phyloP scores from a whole-genome alignment of 2,329 filamentous ascomycete species.

The Dryadomyces quercivorus region DNA sequence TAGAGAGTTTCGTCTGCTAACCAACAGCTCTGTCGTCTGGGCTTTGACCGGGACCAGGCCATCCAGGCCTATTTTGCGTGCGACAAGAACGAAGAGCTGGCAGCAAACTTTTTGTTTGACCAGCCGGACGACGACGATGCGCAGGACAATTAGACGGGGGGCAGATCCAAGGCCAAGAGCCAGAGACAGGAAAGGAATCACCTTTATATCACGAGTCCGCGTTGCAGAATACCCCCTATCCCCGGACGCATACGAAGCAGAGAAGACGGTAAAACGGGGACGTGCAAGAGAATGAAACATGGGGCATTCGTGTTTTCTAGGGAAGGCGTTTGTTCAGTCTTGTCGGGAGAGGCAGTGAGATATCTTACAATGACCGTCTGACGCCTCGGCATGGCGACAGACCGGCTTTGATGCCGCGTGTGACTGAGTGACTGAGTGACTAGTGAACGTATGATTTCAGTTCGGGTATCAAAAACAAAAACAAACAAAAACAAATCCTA shows the following conservation, averaged over 20 bases:
- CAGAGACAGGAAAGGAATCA: too few species aligned
- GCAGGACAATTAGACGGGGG: slow-evolving; percentile 11
- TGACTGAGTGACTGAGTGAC: too few species aligned
- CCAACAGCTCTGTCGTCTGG: slow-evolving; percentile 70
- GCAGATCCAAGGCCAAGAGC: too few species aligned
- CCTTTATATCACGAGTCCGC: too few species aligned
- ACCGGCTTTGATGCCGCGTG: too few species aligned
- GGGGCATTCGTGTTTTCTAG: neutral
- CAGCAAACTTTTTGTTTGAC: slow-evolving; percentile 96
- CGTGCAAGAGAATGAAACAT: neutral
- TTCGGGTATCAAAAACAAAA: too few species aligned
- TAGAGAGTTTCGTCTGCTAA: too few species aligned
- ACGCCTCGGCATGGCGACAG: too few species aligned
- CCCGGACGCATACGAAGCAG: too few species aligned
- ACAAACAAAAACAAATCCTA: too few species aligned
- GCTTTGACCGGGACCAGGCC: slow-evolving; percentile 83
- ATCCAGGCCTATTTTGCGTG: slow-evolving; percentile 99
- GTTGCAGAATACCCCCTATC: neutral
- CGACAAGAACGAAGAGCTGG: slow-evolving; percentile 98
- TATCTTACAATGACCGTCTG: neutral
- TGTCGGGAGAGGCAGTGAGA: neutral
- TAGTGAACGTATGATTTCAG: too few species aligned
- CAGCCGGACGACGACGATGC: slow-evolving; percentile 77
- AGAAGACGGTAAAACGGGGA: neutral
- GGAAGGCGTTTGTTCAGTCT: neutral